Conservation (phyloP, 495 filamentous ascomycete genomes). For the Penicillium fimorum region DNA sequence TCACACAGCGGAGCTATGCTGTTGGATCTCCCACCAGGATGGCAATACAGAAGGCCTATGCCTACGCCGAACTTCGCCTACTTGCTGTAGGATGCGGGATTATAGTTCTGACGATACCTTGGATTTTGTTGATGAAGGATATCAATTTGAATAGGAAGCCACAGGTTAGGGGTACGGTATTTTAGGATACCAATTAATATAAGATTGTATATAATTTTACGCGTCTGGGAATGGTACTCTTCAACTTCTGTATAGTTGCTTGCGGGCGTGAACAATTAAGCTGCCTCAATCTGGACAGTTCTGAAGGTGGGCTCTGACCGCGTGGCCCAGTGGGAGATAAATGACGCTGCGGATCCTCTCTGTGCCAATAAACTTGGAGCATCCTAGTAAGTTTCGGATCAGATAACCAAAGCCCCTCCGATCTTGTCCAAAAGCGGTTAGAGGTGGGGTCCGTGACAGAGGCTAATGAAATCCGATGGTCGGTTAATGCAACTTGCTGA, state of each 20-base stretch:
- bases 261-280: too few species aligned
- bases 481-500: not conserved
- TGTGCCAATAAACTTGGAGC: not conserved
- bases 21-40: slow-evolving; percentile 44
- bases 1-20: slow-evolving; percentile 48
- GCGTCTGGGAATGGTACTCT: too few species aligned
- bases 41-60: slow-evolving; percentile 55
- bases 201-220: too few species aligned
- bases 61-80: slow-evolving; percentile 51
- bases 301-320: not conserved
- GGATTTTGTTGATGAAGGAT: slow-evolving; percentile 49
- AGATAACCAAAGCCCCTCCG: not conserved
- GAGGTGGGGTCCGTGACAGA: not conserved
- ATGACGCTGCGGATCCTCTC: not conserved
- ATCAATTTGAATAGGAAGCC: slow-evolving; percentile 52
- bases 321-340: not conserved
- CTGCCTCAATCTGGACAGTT: too few species aligned
- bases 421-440: not conserved
- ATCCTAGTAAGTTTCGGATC: not conserved
- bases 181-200: slow-evolving; percentile 1
- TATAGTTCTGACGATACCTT: slow-evolving; percentile 41
- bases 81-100: slow-evolving; percentile 47
- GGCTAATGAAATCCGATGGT: slow-evolving; percentile 3
- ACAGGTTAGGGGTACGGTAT: slow-evolving; percentile 20
- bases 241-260: too few species aligned